Base-by-base conservation (phyloP, 139 green algal genomes). In the Chlorella vulgaris region DNA sequence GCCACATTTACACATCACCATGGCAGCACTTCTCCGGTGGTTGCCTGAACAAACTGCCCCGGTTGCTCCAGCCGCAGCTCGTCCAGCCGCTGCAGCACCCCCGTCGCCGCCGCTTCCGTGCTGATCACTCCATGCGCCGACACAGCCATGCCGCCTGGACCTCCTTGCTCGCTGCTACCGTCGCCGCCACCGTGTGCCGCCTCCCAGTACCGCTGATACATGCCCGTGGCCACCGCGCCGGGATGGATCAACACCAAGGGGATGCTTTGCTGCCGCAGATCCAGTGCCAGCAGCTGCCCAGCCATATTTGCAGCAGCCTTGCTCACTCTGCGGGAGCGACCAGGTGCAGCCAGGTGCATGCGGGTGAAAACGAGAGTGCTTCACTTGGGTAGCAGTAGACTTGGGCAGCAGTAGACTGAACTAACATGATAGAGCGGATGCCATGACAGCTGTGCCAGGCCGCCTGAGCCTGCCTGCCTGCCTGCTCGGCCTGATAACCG, bases 221-320 rank as follows among this genome's bases (percentile, higher is more conserved):
- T 81, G 60, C 71, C 74, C 7, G 74, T 81, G 6, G 83, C 82
- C 29, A 94, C 87, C 21, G 84, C 77, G 36, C 88, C 90, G 6
- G 90, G 90, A 69, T 92, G 90, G 35, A 91, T 78, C n/a, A 91
- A 42, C 33, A 69, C 84, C 62, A 93, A 80, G 33, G 84, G 76
- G 21, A 93, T 79, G 38, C 83, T 79, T 28, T 75, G n/a, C n/a
- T 75, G 4, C 22, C 81, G 82, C 13, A 94, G 74, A 42, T 94
- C 89, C 31, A 82, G 47, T 6, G 89, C 89, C 71, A 94, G 85
- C 2, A 76, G 85, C 60, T 55, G 69, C 13, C 78, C 85, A 22
- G 84, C 83, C 82, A 92, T 93, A 81, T 94, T 92, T 33, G 89
- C 61, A 0, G 86, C 91, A 1, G 83, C 84, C 76, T 94, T 94